Percentiles rank a stretch among this genome's conserved stretches.
Conservation (phyloP, 2,329 filamentous ascomycete species). For the Hirsutella rhossiliensis region DNA sequence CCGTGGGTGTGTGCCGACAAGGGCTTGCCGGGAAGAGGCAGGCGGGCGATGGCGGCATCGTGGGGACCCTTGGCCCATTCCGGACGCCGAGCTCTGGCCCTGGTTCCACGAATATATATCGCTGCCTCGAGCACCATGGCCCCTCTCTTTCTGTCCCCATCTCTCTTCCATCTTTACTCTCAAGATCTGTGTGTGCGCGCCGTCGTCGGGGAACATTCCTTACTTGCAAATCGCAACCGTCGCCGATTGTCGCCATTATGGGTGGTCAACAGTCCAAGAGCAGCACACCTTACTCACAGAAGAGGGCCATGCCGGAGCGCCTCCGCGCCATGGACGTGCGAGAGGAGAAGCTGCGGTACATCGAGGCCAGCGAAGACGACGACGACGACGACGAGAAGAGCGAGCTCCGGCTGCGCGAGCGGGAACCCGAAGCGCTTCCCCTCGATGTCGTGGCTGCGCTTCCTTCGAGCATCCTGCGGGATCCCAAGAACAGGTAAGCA, state of each 20-base stretch:
- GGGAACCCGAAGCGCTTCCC: conserved; percentile 33
- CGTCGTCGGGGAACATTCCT: not conserved
- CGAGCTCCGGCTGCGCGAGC: conserved; percentile 3
- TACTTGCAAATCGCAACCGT: not conserved
- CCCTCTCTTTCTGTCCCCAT: too few relatives aligned
- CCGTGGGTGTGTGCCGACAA: too few relatives aligned
- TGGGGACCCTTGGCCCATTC: too few relatives aligned
- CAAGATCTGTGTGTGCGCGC: too few relatives aligned
- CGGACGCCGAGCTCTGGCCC: too few relatives aligned
- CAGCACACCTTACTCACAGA: conserved; percentile 16
- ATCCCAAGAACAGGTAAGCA: conserved; percentile 51
- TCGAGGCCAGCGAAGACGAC: conserved; percentile 40
- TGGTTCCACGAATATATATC: too few relatives aligned
- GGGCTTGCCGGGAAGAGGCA: too few relatives aligned
- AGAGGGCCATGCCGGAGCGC: conserved; percentile 32
- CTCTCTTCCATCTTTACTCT: too few relatives aligned
- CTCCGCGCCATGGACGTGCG: conserved; percentile 33
- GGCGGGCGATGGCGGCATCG: too few relatives aligned
- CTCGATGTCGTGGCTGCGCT: conserved; percentile 40
- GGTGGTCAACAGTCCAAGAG: conserved; percentile 31
- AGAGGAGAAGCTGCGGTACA: conserved; percentile 18
- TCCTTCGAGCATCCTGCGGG: conserved; percentile 49
- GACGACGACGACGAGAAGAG: conserved; percentile 17
- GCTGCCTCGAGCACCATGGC: too few relatives aligned
- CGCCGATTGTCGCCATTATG: conserved; percentile 18